Base-by-base conservation (phyloP, 176 grass and related monocot genomes). In the Stipa capillata region DNA sequence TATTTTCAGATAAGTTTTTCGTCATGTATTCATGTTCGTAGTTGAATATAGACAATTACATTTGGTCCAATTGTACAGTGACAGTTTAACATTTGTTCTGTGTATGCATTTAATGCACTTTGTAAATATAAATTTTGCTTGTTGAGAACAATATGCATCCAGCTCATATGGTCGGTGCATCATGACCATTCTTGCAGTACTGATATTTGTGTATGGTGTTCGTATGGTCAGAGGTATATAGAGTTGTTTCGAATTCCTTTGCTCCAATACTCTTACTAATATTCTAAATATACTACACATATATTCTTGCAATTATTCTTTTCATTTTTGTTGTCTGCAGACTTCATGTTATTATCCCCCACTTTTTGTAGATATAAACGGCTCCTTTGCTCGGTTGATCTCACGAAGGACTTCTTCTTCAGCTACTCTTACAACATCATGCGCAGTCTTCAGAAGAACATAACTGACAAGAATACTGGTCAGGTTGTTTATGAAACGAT, bases 351-450 rank as follows among this genome's bases (percentile, higher is more conserved):
- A 36, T 54, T 57, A n/a, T 76, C 16, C 33, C 62, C 74, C 7
- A 63, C 21, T 41, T 77, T 84, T 23, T 68, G 81, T 80, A 99
- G 97, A 88, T 99, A 99, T 87, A 99, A 99, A 87, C 78, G 84
- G 25, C 88, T 99, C 16, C 86, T 99, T 72, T 87, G 82, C 79
- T 93, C 87, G 13, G 92, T 99, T 1, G 92, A 99, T 83, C 90
- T 99, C 59, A 84, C 97, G 0, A 96, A 96, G 87, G 97, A 99
- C 60, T 99, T 99, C 92, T 99, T 96, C 97, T 99, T 96, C 84
- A 99, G 97, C 75, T 99, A 99, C 82, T 95, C 92, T 63, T 99
- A 99, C 86, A 99, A 99, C 74, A 84, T 99, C 52, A 99, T 99
- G 97, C 78, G 84, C 69, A 99, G 86, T 73, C 93, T 99, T 89